Percentiles rank a stretch among this genome's conserved stretches.
phyloP scores from a whole-genome alignment of 2,329 filamentous ascomycete genomes.

The Fusarium secorum region DNA sequence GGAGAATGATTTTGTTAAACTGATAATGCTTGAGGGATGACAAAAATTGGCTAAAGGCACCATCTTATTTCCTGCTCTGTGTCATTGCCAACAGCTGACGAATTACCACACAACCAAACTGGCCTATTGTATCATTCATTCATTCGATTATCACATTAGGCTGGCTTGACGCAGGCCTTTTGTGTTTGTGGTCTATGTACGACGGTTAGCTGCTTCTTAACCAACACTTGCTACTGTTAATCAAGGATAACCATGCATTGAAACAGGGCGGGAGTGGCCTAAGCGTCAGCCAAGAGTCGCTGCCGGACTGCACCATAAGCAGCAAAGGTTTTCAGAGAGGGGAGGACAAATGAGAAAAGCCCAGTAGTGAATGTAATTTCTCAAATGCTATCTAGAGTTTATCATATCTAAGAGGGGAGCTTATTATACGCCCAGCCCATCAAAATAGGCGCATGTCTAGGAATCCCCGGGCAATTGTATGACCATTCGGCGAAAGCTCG shows the following conservation, averaged over 20 bases:
- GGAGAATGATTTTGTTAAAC: accelerated
- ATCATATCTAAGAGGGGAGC: accelerated
- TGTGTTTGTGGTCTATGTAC: accelerated
- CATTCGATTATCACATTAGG: accelerated
- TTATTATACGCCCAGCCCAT: accelerated
- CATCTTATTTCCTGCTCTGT: neutral
- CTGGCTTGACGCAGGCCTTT: accelerated
- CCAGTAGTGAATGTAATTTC: accelerated
- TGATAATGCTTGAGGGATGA: accelerated
- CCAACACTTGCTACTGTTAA: accelerated
- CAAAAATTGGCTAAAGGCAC: too few relatives aligned
- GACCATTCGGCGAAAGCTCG: accelerated
- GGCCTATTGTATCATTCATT: accelerated
- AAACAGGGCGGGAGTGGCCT: neutral
- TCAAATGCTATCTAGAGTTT: accelerated
- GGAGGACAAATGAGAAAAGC: neutral
- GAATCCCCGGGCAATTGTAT: accelerated
- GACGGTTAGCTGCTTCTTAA: neutral
- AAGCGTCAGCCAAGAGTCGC: neutral
- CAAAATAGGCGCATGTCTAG: neutral
- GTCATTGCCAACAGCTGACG: neutral
- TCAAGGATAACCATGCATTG: neutral
- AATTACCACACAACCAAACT: accelerated
- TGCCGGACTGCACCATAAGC: neutral
- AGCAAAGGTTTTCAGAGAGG: neutral